A percentile compares a stretch with the other conserved stretches of the same genome.
These are phyloP conservation scores for Byssochlamys sp. DNA, from an alignment of 2,329 filamentous ascomycete genomes.

Conservation along the genomic window DNA sequence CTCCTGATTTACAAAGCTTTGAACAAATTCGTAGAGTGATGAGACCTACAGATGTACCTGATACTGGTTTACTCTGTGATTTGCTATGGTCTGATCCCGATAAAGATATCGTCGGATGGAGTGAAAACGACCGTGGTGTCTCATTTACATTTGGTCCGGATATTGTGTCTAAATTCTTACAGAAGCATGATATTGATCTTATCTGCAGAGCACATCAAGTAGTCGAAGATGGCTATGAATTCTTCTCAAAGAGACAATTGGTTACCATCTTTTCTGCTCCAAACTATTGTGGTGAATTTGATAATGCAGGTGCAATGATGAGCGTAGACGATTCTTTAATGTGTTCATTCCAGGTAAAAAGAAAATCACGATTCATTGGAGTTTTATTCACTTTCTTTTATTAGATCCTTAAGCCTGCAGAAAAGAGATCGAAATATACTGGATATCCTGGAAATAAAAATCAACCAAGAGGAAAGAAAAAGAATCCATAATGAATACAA, in stretches of 20 bases:
- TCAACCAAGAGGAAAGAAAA: no score
- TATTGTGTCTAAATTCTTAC: slow-evolving; percentile 90
- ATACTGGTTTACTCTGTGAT: slow-evolving; percentile 94
- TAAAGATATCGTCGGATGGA: slow-evolving; percentile 98
- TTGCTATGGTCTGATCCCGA: slow-evolving; percentile 97
- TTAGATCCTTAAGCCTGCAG: slow-evolving; percentile 95
- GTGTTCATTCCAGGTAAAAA: slow-evolving; percentile 98
- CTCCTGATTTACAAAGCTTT: slow-evolving; percentile 97
- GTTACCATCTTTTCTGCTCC: slow-evolving; percentile 96
- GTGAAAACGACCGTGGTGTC: slow-evolving; percentile 95
- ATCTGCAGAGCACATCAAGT: slow-evolving; percentile 98
- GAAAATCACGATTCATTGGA: no score
- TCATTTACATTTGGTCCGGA: slow-evolving; percentile 98
- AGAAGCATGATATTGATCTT: slow-evolving; percentile 99
- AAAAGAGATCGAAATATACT: slow-evolving; percentile 99
- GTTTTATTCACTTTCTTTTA: background rate
- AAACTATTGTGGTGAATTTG: no score
- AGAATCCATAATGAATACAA: no score
- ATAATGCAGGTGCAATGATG: slow-evolving; percentile 99
- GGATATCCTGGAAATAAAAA: no score
- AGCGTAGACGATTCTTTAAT: slow-evolving; percentile 96
- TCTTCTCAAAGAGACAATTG: slow-evolving; percentile 96
- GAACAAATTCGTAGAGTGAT: slow-evolving; percentile 98
- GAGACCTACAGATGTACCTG: slow-evolving; percentile 96
- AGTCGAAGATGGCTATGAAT: slow-evolving; percentile 97